Percentiles rank a stretch among this genome's conserved stretches.
phyloP scores from a whole-genome alignment of 2,329 filamentous ascomycete species.

The Ustulina deusta region DNA sequence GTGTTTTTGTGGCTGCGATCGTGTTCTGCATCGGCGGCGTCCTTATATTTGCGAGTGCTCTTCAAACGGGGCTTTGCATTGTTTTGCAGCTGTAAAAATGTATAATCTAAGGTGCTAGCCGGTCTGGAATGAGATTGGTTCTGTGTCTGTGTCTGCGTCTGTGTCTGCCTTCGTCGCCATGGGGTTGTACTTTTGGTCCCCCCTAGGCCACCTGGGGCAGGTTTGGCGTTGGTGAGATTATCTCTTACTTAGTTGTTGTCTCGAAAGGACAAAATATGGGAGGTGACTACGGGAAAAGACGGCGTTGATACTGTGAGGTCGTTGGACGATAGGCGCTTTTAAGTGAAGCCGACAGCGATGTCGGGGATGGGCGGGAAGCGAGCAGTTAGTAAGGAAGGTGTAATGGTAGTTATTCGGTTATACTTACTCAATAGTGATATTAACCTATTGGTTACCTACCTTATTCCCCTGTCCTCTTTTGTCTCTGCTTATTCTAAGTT shows the following conservation, averaged over 20 bases:
- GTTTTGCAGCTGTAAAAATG: background rate
- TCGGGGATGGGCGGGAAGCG: background rate
- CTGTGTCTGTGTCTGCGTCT: background rate
- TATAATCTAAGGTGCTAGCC: background rate
- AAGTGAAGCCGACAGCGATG: background rate
- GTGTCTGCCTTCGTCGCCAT: too few species aligned
- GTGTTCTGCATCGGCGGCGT: conserved; percentile 38
- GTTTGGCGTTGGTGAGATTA: background rate
- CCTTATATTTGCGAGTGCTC: conserved; percentile 29
- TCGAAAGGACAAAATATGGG: background rate
- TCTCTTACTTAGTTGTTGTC: background rate
- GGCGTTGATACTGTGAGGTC: too few species aligned
- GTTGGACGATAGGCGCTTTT: background rate
- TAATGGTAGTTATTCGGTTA: background rate
- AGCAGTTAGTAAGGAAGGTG: background rate
- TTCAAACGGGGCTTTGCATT: conserved; percentile 36
- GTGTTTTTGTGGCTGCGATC: conserved; percentile 40
- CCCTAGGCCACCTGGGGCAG: background rate
- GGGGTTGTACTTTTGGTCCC: too few species aligned
- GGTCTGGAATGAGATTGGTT: background rate
- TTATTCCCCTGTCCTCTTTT: background rate
- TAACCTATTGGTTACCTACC: background rate
- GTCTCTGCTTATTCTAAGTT: background rate
- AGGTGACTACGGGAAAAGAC: background rate
- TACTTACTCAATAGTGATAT: conserved; percentile 23